These are phyloP conservation scores for Tulasnella sp. DNA, from an alignment of 768 basidiomycete species.

Conservation along the genomic window DNA sequence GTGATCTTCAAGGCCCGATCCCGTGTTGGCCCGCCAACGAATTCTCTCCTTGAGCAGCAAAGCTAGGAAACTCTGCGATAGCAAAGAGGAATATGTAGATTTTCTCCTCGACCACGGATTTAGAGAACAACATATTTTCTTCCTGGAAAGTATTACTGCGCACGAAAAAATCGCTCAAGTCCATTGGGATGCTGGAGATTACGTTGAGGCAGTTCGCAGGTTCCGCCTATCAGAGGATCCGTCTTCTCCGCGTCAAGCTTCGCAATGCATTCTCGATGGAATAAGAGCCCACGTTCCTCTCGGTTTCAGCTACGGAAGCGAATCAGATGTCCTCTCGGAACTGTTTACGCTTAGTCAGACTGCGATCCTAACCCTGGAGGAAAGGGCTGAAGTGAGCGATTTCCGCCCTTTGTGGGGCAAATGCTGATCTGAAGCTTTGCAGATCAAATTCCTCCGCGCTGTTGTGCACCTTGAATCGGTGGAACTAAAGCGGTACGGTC, in stretches of 20 bases:
- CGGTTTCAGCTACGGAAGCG: background rate
- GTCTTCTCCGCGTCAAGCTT: background rate
- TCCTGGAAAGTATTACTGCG: slow-evolving; percentile 45
- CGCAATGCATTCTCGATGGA: background rate
- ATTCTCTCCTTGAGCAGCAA: slow-evolving; percentile 39
- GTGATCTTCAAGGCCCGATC: background rate
- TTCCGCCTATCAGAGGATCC: background rate
- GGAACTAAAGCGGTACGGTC: background rate
- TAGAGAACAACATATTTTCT: slow-evolving; percentile 44
- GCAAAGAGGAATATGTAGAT: slow-evolving; percentile 50
- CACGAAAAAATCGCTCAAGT: slow-evolving; percentile 51
- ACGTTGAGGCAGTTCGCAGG: background rate
- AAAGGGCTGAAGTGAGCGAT: background rate
- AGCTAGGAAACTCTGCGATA: slow-evolving; percentile 46
- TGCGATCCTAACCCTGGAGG: background rate
- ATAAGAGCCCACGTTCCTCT: background rate
- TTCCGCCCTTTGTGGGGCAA: background rate
- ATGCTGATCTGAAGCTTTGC: background rate
- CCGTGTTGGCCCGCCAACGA: slow-evolving; percentile 36
- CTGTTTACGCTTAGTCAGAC: background rate
- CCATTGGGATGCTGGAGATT: slow-evolving; percentile 44
- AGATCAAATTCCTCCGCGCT: background rate
- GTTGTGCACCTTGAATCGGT: background rate
- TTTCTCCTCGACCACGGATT: slow-evolving; percentile 55
- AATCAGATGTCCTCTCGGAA: background rate